phyloP scores from a whole-genome alignment of 768 basidiomycete genomes.

The Naganishia friedmannii region DNA sequence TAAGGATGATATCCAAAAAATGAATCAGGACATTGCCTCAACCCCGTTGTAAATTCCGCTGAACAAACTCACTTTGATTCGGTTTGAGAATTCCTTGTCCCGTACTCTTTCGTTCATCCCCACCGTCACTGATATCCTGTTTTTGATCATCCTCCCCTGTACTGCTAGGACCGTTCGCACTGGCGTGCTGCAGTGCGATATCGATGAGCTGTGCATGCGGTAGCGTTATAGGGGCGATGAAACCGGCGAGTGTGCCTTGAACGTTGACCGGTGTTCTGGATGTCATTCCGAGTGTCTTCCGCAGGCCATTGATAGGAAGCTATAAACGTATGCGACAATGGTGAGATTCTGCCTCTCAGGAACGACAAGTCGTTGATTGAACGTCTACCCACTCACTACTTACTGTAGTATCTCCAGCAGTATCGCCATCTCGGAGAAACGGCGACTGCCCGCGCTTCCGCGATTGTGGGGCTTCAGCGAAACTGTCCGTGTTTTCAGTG shows the following conservation, averaged over 20 bases:
- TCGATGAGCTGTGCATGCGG: background rate
- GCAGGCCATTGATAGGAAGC: no score
- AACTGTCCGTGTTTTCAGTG: background rate
- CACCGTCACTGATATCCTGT: background rate
- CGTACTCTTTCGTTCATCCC: background rate
- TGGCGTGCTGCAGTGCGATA: background rate
- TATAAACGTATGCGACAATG: no score
- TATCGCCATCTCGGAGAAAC: constrained; percentile 15
- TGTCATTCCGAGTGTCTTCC: background rate
- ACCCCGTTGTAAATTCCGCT: background rate
- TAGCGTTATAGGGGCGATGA: background rate
- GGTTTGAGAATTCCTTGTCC: background rate
- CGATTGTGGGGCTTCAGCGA: background rate
- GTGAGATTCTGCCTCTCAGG: no score
- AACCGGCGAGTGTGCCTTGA: background rate
- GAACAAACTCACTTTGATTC: background rate
- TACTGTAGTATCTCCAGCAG: background rate
- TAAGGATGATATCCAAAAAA: background rate
- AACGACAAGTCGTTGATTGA: background rate
- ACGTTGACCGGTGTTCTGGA: constrained; percentile 16
- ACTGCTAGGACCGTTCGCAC: background rate
- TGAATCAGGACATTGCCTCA: background rate
- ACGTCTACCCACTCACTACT: background rate
- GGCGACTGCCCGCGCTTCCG: background rate
- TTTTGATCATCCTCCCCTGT: background rate